Evolutionary conservation across 805 yeast genomes (phyloP).

Genomic region (Ogataea nitratoaversa): DNA sequence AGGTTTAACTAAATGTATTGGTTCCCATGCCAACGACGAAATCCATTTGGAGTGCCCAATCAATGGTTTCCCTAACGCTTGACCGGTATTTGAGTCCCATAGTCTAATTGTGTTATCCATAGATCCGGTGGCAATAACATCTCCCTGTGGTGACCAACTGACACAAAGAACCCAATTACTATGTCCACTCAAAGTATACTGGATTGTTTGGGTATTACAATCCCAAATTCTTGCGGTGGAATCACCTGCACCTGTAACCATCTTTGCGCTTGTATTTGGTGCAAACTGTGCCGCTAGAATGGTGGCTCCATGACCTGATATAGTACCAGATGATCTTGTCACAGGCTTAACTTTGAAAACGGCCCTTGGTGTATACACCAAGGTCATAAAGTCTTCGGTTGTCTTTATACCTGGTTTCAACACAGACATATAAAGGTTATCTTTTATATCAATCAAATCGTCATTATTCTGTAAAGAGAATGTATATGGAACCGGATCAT

Average conservation of each 20-base stretch:
- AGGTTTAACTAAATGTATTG: constrained; percentile 69
- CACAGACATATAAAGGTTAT: constrained; percentile 73
- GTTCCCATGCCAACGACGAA: constrained; percentile 90
- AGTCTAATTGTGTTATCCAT: constrained; percentile 87
- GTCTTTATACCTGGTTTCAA: constrained; percentile 82
- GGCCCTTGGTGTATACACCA: constrained; percentile 92
- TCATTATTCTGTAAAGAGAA: constrained; percentile 61
- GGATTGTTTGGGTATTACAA: constrained; percentile 89
- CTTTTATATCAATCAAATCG: constrained; percentile 66
- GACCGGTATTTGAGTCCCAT: constrained; percentile 81
- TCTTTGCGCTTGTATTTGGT: constrained; percentile 76
- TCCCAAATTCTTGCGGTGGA: constrained; percentile 96
- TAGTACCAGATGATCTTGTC: constrained; percentile 86
- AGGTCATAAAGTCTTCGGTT: constrained; percentile 88
- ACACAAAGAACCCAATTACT: constrained; percentile 92
- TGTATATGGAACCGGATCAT: constrained; percentile 87
- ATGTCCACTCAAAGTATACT: constrained; percentile 77
- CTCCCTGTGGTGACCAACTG: constrained; percentile 89
- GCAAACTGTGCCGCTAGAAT: constrained; percentile 91
- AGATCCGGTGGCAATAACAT: constrained; percentile 88
- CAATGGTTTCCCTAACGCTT: constrained; percentile 66
- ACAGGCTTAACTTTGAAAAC: constrained; percentile 90
- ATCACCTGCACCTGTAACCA: constrained; percentile 97
- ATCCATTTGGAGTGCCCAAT: constrained; percentile 88
- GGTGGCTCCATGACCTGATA: constrained; percentile 93